Evolutionary conservation across 495 filamentous ascomycete genomes (phyloP).

Genomic region (Niebla homalea): DNA sequence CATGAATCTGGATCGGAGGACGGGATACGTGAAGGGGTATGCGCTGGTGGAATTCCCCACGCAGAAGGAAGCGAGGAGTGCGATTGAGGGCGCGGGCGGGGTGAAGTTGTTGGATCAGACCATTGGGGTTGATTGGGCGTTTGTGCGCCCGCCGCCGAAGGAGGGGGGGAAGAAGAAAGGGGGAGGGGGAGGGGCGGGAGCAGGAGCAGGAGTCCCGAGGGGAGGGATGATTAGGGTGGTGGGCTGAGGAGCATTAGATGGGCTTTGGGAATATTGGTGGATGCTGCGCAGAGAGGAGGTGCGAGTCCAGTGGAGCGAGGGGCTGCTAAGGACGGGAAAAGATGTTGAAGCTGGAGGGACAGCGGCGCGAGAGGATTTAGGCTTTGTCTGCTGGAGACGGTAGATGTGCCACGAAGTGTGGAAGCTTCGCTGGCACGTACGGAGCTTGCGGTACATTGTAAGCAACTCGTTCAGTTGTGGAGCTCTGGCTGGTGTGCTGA

Average conservation of each 20-base stretch:
- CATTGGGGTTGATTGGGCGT: conserved; percentile 85
- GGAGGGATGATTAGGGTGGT: conserved; percentile 11
- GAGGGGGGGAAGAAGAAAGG: conserved; percentile 31
- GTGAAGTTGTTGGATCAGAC: conserved; percentile 86
- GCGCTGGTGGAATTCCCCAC: conserved; percentile 89
- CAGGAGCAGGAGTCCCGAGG: conserved; percentile 32
- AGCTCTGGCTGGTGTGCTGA: no score
- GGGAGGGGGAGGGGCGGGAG: conserved; percentile 35
- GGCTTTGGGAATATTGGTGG: not conserved
- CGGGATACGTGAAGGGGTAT: conserved; percentile 98
- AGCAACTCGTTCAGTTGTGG: no score
- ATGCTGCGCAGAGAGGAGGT: not conserved
- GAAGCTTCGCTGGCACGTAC: no score
- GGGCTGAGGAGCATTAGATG: not conserved
- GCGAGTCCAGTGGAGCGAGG: no score
- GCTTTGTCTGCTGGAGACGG: no score
- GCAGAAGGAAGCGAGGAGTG: conserved; percentile 67
- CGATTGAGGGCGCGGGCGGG: conserved; percentile 71
- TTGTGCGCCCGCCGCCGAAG: conserved; percentile 81
- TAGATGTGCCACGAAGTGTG: no score
- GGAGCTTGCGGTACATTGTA: no score
- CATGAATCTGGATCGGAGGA: conserved; percentile 85
- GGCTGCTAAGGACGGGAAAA: no score
- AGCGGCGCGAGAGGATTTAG: no score
- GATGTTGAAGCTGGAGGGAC: no score